A percentile compares a stretch with the other conserved stretches of the same genome.
phyloP scores from a whole-genome alignment of 2,329 filamentous ascomycete species.

The Aspergillus pseudoglaucus region DNA sequence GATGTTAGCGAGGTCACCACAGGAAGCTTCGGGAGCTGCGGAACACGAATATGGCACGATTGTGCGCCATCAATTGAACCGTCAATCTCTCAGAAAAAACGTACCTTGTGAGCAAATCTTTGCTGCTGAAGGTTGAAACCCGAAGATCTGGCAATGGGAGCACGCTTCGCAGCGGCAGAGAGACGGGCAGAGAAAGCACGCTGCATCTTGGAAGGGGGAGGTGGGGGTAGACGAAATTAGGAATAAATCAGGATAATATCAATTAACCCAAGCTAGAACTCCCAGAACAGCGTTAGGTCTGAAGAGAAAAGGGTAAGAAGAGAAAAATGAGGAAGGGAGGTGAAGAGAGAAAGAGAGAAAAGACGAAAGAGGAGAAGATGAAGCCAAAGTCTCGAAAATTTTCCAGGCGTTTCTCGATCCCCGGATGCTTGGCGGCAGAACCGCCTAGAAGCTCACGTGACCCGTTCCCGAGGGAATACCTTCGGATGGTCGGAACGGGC shows the following conservation, averaged over 20 bases:
- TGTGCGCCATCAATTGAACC: neutral
- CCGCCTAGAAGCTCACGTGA: conserved; percentile 38
- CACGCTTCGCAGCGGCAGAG: conserved; percentile 52
- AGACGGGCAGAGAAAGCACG: conserved; percentile 83
- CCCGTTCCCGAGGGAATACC: conserved; percentile 19
- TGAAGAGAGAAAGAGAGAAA: conserved; percentile 10
- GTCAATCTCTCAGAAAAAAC: conserved; percentile 13
- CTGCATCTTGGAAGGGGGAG: conserved; percentile 66
- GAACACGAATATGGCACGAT: conserved; percentile 7
- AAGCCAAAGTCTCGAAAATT: conserved; percentile 38
- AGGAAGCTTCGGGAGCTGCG: conserved; percentile 15
- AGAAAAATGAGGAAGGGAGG: conserved; percentile 21
- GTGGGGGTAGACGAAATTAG: conserved; percentile 18
- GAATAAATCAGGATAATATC: conserved; percentile 14
- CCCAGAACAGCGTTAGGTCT: conserved; percentile 27
- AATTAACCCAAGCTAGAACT: conserved; percentile 28
- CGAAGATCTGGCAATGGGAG: conserved; percentile 55
- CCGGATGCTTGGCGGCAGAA: conserved; percentile 40
- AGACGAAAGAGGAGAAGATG: conserved; percentile 27
- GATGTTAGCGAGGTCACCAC: conserved; percentile 22
- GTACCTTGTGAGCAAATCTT: conserved; percentile 95
- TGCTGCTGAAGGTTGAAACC: conserved; percentile 75
- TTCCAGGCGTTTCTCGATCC: conserved; percentile 35
- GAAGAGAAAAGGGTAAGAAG: conserved; percentile 21
- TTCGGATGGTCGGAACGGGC: conserved; percentile 17